Conservation (phyloP, 306 rosid species). For the Morella rubra region DNA sequence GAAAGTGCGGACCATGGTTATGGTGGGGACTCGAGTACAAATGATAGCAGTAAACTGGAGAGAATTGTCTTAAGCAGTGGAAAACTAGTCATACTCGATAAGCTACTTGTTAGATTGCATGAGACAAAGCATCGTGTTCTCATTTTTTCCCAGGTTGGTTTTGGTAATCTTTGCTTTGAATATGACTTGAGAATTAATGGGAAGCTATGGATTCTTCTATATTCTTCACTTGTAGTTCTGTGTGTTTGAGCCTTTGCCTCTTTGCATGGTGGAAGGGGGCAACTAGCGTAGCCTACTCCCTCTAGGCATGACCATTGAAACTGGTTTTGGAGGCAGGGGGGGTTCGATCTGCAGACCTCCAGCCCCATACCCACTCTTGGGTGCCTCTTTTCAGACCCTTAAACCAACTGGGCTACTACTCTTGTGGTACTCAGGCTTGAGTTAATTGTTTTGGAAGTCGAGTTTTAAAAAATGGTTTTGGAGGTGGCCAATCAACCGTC, state of each 20-base stretch:
- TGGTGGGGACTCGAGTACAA: slow-evolving; percentile 75
- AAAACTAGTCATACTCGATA: slow-evolving; percentile 93
- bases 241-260: background rate
- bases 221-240: background rate
- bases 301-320: too few species aligned
- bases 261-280: background rate
- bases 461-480: background rate
- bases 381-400: too few species aligned
- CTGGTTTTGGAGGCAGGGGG: too few species aligned
- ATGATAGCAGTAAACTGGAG: slow-evolving; percentile 83
- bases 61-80: slow-evolving; percentile 96
- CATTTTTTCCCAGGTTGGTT: slow-evolving; percentile 94
- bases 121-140: slow-evolving; percentile 96
- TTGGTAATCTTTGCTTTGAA: slow-evolving; percentile 17
- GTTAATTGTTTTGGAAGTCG: background rate
- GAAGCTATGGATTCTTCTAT: background rate
- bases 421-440: background rate
- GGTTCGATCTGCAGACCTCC: too few species aligned
- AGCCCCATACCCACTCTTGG: too few species aligned
- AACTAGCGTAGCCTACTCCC: too few species aligned
- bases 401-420: too few species aligned
- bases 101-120: slow-evolving; percentile 87
- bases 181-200: slow-evolving; percentile 16
- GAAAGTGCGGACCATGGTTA: slow-evolving; percentile 99
- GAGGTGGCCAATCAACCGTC: background rate